A percentile compares a stretch with the other conserved stretches of the same genome.
Conservation (phyloP, 192 early-diverging fungal genomes). For the Coemansia sp. region DNA sequence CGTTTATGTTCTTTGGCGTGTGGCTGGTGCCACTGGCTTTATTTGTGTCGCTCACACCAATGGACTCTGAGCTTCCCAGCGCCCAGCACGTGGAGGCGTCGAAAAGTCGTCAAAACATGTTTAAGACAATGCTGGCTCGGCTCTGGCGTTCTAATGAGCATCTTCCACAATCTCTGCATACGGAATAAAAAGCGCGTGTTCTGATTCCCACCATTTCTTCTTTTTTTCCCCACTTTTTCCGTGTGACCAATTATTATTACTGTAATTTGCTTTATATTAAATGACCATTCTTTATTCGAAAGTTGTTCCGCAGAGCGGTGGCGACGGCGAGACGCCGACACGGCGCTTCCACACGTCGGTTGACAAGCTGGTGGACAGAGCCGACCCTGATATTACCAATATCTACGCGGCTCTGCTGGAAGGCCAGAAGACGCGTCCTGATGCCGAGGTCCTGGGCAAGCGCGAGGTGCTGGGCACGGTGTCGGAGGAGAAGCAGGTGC, state of each 20-base stretch:
- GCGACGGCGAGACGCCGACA: conserved; percentile 24
- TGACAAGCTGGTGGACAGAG: conserved; percentile 22
- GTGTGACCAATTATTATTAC: conserved; percentile 3
- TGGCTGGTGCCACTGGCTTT: conserved; percentile 93
- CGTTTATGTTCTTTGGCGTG: conserved; percentile 91
- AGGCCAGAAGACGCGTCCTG: conserved; percentile 55
- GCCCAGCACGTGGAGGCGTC: conserved; percentile 40
- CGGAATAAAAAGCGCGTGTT: conserved; percentile 12
- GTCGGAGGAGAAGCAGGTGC: conserved; percentile 48
- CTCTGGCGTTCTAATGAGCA: conserved; percentile 13
- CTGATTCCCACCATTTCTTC: neutral
- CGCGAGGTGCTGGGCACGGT: conserved; percentile 63
- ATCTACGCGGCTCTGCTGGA: conserved; percentile 72
- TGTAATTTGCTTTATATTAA: conserved; percentile 8
- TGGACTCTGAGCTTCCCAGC: conserved; percentile 45
- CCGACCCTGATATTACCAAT: conserved; percentile 58
- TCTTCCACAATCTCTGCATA: conserved; percentile 28
- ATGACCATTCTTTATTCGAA: conserved; percentile 23
- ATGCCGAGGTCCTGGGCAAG: conserved; percentile 67
- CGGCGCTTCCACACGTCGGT: conserved; percentile 31
- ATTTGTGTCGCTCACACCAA: conserved; percentile 79
- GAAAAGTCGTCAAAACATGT: conserved; percentile 32
- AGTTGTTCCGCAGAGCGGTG: conserved; percentile 16
- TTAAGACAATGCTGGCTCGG: conserved; percentile 27
- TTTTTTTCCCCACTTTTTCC: neutral